Percentiles rank a stretch among this genome's conserved stretches.
These are phyloP conservation scores for Kurtzmaniella quercitrusa DNA, from an alignment of 1,139 yeast genomes.

Conservation along the genomic window DNA sequence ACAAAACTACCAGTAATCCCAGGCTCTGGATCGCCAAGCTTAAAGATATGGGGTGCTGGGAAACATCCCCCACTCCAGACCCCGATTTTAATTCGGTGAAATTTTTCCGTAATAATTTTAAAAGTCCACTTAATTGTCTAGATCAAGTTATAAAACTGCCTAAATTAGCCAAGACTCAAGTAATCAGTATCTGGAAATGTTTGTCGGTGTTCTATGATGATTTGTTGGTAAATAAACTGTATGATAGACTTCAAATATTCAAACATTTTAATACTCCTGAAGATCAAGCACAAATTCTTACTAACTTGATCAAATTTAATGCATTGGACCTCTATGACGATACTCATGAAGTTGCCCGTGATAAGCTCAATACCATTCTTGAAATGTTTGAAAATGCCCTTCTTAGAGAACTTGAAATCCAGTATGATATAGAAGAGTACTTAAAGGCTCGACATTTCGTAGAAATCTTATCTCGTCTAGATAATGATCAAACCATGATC, in stretches of 20 bases:
- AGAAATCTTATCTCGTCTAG: slow-evolving; percentile 30
- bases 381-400: slow-evolving; percentile 75
- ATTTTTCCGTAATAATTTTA: slow-evolving; percentile 2
- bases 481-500: slow-evolving; percentile 41
- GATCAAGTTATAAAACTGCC: slow-evolving; percentile 35
- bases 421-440: slow-evolving; percentile 50
- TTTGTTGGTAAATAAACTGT: slow-evolving; percentile 41
- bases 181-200: slow-evolving; percentile 38
- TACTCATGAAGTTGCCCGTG: slow-evolving; percentile 32
- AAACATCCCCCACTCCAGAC: slow-evolving; percentile 14
- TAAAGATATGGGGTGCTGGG: slow-evolving; percentile 48
- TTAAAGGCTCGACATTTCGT: slow-evolving; percentile 31
- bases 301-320: slow-evolving; percentile 36
- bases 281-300: slow-evolving; percentile 43
- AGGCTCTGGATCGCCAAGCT: slow-evolving; percentile 52
- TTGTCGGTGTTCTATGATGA: slow-evolving; percentile 46
- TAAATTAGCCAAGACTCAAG: slow-evolving; percentile 39
- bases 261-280: slow-evolving; percentile 45
- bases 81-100: slow-evolving; percentile 2
- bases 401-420: slow-evolving; percentile 63
- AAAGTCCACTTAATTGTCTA: slow-evolving; percentile 37
- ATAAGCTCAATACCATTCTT: slow-evolving; percentile 51
- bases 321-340: slow-evolving; percentile 33
- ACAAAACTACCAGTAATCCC: slow-evolving; percentile 33
- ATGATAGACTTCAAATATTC: slow-evolving; percentile 45